phyloP scores from a whole-genome alignment of 352 stramenopile species.

The Globisporangium uncinulatum region DNA sequence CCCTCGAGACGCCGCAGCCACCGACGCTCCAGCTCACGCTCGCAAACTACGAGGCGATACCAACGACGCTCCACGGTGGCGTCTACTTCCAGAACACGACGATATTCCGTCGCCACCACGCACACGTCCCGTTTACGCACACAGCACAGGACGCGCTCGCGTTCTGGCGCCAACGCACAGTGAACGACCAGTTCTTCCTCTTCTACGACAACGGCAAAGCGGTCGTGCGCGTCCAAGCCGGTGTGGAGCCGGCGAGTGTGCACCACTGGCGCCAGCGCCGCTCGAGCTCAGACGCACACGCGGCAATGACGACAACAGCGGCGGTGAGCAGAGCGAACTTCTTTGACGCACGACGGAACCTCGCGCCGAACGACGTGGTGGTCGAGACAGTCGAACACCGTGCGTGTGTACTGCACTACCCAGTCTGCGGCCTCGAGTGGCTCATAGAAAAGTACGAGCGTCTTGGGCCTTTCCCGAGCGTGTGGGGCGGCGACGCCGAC shows the following conservation, averaged over 20 bases:
- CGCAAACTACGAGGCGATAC: slow-evolving; percentile 30
- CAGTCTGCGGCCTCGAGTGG: slow-evolving; percentile 35
- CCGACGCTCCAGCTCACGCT: slow-evolving; percentile 26
- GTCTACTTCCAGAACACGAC: slow-evolving; percentile 26
- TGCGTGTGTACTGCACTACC: slow-evolving; percentile 27
- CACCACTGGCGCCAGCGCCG: slow-evolving; percentile 22
- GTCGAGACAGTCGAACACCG: not conserved
- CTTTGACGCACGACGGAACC: slow-evolving; percentile 22
- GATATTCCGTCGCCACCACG: slow-evolving; percentile 23
- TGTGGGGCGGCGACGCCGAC: slow-evolving; percentile 22
- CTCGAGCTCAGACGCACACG: not conserved
- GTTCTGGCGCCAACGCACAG: slow-evolving; percentile 23
- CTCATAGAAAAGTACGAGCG: slow-evolving; percentile 31
- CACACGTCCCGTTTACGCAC: slow-evolving; percentile 16
- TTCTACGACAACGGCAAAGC: slow-evolving; percentile 49
- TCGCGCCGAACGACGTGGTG: slow-evolving; percentile 6
- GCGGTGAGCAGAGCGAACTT: slow-evolving; percentile 20
- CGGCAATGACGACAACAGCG: not conserved
- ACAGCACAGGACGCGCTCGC: slow-evolving; percentile 14
- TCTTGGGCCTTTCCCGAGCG: slow-evolving; percentile 18
- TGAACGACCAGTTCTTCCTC: slow-evolving; percentile 29
- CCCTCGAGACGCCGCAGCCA: slow-evolving; percentile 5
- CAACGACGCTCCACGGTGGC: slow-evolving; percentile 8
- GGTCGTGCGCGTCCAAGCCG: slow-evolving; percentile 20
- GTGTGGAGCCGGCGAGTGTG: slow-evolving; percentile 20